Conservation (phyloP, 2,329 filamentous ascomycete genomes). For the Sclerotinia spermophila region DNA sequence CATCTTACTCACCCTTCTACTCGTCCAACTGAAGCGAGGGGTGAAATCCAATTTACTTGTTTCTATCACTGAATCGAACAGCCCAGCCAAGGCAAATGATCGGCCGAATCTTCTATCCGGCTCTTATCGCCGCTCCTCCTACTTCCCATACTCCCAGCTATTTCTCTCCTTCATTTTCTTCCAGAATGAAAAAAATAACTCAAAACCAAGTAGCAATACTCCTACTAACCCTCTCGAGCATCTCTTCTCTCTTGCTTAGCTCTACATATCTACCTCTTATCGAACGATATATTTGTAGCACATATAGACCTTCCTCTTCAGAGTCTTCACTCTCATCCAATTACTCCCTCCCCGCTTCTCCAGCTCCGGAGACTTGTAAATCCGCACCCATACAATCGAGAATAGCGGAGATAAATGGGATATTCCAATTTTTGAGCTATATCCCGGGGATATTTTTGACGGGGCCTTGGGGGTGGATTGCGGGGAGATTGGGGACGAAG, state of each 20-base stretch:
- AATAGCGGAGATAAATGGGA: not conserved
- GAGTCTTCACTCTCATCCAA: too few relatives aligned
- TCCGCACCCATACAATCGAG: not conserved
- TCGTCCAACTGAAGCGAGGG: not conserved
- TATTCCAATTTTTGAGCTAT: not conserved
- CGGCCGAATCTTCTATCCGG: not conserved
- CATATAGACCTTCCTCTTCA: not conserved
- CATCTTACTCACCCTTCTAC: not conserved
- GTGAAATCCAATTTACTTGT: too few relatives aligned
- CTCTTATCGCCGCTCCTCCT: not conserved
- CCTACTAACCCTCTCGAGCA: not conserved
- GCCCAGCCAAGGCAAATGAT: not conserved
- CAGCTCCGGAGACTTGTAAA: not conserved
- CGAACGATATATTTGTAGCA: not conserved
- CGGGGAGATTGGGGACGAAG: not conserved
- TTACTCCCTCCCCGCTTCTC: not conserved
- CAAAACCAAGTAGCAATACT: not conserved
- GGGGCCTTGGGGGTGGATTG: not conserved
- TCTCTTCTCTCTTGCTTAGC: not conserved
- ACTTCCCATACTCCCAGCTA: not conserved
- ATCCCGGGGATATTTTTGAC: not conserved
- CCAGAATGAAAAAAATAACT: not conserved
- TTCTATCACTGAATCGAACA: not conserved
- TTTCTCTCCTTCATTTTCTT: not conserved
- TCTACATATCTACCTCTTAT: not conserved